phyloP scores from a whole-genome alignment of 148 eudicot genomes.

The Chenopodium berlandieri region DNA sequence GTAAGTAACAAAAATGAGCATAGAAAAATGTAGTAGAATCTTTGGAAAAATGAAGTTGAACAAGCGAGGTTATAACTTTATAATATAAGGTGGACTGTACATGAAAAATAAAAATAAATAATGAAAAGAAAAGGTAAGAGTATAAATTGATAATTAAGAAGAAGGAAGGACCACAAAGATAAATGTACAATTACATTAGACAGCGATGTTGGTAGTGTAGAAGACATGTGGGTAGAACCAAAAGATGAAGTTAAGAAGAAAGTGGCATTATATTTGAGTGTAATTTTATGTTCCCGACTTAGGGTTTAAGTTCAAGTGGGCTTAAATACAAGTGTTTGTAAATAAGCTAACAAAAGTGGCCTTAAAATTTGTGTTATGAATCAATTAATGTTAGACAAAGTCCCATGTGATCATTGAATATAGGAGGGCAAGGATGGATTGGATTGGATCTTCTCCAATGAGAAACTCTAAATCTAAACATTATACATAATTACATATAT shows the following conservation, averaged over 20 bases:
- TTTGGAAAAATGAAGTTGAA: conserved; percentile 17
- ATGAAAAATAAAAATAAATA: conserved; percentile 8
- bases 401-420: conserved; percentile 51
- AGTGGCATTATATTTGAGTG: conserved; percentile 22
- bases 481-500: background rate
- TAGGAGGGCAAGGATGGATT: conserved; percentile 4
- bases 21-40: background rate
- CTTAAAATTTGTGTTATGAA: conserved; percentile 36
- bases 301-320: conserved; percentile 48
- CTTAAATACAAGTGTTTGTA: conserved; percentile 41
- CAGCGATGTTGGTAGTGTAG: conserved; percentile 49
- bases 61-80: background rate
- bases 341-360: conserved; percentile 50
- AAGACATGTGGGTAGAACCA: conserved; percentile 44
- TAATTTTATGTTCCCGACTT: conserved; percentile 35
- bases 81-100: conserved; percentile 14
- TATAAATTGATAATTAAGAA: background rate
- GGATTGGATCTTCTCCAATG: conserved; percentile 8
- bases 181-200: conserved; percentile 34
- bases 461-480: background rate
- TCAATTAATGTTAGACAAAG: conserved; percentile 27
- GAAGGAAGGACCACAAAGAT: conserved; percentile 20
- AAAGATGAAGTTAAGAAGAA: conserved; percentile 22
- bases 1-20: background rate
- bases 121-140: background rate